Conservation (phyloP, 768 basidiomycete genomes). For the Cystofilobasidium macerans region DNA sequence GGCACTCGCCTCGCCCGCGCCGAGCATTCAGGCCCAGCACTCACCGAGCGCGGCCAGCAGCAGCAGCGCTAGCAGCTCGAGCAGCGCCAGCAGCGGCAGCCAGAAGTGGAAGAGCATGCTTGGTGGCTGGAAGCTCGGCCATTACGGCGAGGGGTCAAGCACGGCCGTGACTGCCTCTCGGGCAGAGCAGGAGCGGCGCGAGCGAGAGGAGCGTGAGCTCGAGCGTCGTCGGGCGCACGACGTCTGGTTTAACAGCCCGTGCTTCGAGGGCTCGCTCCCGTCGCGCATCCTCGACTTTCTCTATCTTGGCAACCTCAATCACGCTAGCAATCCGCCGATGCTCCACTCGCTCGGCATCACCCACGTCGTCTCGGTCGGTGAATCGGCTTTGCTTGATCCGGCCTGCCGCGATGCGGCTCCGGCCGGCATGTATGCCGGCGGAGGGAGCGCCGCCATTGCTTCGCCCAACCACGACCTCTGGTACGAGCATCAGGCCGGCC, state of each 20-base stretch:
- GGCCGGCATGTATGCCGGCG: neutral
- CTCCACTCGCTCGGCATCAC: slow-evolving; percentile 90
- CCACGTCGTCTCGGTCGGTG: slow-evolving; percentile 92
- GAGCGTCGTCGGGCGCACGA: neutral
- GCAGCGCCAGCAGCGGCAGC: slow-evolving; percentile 11
- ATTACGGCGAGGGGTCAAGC: slow-evolving; percentile 44
- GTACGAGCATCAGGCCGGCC: slow-evolving; percentile 22
- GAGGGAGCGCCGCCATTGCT: neutral
- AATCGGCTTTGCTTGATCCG: slow-evolving; percentile 80
- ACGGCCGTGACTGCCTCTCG: slow-evolving; percentile 44
- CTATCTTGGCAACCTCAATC: slow-evolving; percentile 88
- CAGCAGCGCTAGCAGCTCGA: slow-evolving; percentile 4
- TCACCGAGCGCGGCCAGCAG: neutral
- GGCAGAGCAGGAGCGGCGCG: slow-evolving; percentile 43
- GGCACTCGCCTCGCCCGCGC: neutral
- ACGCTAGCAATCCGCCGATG: slow-evolving; percentile 91
- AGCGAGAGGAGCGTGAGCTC: slow-evolving; percentile 34
- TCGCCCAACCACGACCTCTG: slow-evolving; percentile 20
- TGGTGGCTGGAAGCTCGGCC: slow-evolving; percentile 14
- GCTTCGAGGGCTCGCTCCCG: slow-evolving; percentile 90
- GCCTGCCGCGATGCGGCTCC: neutral
- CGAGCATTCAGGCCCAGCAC: neutral
- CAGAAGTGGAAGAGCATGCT: slow-evolving; percentile 23
- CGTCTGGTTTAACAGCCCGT: slow-evolving; percentile 19
- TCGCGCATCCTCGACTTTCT: slow-evolving; percentile 83